Evolutionary conservation across 2,329 filamentous ascomycete species (phyloP), one percentile per base, ranked within the genome.

Genomic region (Ophiobolus disseminans): DNA sequence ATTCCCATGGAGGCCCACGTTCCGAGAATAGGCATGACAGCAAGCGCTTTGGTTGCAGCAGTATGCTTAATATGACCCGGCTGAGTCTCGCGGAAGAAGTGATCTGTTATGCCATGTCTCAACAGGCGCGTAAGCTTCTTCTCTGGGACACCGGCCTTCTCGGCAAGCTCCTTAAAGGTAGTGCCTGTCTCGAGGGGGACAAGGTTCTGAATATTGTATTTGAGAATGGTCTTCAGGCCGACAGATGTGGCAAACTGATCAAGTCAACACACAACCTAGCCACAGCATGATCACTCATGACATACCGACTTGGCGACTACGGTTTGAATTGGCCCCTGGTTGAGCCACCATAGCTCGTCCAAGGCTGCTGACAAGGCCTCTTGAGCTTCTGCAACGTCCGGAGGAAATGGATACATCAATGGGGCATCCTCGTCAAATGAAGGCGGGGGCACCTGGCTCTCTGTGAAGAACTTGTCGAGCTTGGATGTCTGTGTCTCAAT

Each of bases 371-470:
- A n/a, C n/a, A n/a, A n/a, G n/a, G n/a, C n/a, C n/a, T n/a, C n/a
- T n/a, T n/a, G n/a, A n/a, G n/a, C n/a, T n/a, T n/a, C n/a, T n/a
- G n/a, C n/a, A n/a, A n/a, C n/a, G n/a, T n/a, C n/a, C n/a, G n/a
- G n/a, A n/a, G n/a, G n/a, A n/a, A n/a, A n/a, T n/a, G n/a, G n/a
- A n/a, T n/a, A n/a, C n/a, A n/a, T n/a, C n/a, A n/a, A n/a, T n/a
- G n/a, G n/a, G n/a, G 46, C 41, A 44, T 47, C 41, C 47, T 50
- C 46, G 11, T 54, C 50, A 21, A 54, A 54, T 20, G 50, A 54
- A 40, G 50, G 50, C 32, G 46, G 39, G 5, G 46, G 46, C 39
- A 54, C 4, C 40, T 50, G 21, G 47, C 39, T 50, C 32, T 50
- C 50, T 25, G 42, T n/a, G 22, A 54, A 50, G 40, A 47, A 54